Percentiles rank a stretch among this genome's conserved stretches.
Evolutionary conservation across 306 rosid genomes (phyloP).

Genomic region (Ziziphus jujuba): DNA sequence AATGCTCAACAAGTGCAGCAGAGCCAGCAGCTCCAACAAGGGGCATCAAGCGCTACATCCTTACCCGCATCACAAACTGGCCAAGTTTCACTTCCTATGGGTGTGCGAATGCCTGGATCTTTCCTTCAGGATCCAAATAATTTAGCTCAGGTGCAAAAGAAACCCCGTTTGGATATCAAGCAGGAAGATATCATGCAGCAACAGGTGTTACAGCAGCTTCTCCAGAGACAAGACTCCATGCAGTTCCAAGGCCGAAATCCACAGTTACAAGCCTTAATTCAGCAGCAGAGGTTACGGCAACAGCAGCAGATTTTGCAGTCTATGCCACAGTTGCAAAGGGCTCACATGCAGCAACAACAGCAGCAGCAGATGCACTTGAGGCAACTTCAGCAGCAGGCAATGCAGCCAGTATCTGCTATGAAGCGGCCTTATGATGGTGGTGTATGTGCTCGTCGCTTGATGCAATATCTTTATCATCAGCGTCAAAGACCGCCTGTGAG

Average conservation of each 20-base stretch:
- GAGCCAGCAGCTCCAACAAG: constrained; percentile 61
- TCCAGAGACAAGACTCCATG: constrained; percentile 81
- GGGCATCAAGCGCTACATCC: constrained; percentile 69
- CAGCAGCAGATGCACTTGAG: constrained; percentile 69
- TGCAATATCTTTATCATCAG: constrained; percentile 96
- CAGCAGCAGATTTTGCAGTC: constrained; percentile 72
- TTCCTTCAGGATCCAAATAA: constrained; percentile 74
- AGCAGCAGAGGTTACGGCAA: constrained; percentile 78
- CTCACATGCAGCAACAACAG: constrained; percentile 69
- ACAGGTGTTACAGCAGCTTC: constrained; percentile 73
- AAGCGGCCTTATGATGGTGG: constrained; percentile 83
- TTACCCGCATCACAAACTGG: constrained; percentile 63
- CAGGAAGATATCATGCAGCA: constrained; percentile 82
- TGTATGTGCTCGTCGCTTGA: constrained; percentile 90
- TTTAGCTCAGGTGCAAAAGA: constrained; percentile 62
- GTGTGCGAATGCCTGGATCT: constrained; percentile 60
- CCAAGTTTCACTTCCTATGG: constrained; percentile 53
- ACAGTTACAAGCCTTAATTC: constrained; percentile 71
- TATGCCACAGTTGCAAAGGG: constrained; percentile 84
- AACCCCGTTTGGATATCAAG: constrained; percentile 79
- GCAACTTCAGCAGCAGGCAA: constrained; percentile 74
- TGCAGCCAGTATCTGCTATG: constrained; percentile 59
- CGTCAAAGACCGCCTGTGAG: constrained; percentile 82
- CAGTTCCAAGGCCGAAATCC: constrained; percentile 77
- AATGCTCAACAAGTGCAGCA: constrained; percentile 72